Evolutionary conservation across 495 filamentous ascomycete species (phyloP), one percentile per base, ranked within the genome.

Genomic region (Aspergillus bridgeri): DNA sequence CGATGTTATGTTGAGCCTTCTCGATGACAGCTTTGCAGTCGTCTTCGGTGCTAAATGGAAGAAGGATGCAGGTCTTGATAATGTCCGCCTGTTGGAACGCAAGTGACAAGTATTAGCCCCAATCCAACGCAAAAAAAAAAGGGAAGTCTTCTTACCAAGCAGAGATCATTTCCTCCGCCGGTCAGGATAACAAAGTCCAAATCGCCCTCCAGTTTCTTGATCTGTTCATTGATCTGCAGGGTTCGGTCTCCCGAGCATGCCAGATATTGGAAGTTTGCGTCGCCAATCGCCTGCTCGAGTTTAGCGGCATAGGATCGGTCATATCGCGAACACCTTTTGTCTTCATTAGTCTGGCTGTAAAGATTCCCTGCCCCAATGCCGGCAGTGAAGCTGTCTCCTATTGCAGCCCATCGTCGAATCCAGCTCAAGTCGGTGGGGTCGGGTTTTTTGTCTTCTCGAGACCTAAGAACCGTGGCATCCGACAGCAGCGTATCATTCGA

Each of bases 341-440:
- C 57, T 0, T 42, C 51, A 6, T 1, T 1, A 5, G 20, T 13
- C n/a, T 1, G 0, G 1, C 19, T 22, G 6, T 3, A 13, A 3
- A 50, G 38, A 8, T 50, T 22, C 11, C 70, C 70, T 15, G 66
- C 57, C 5, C 70, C 70, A 56, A 73, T 73, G 19, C 70, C 70
- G 3, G 70, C 68, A 6, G 66, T 73, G 53, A 59, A 73, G 44
- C 63, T 66, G 60, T 73, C 70, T 17, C 70, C 70, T 7, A 73
- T 42, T 19, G 70, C 70, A 4, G 66, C 70, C 66, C 64, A 73
- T 1, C 52, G 51, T 24, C 60, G 47, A 5, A 71, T 57, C 62
- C 64, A 73, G 42, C 46, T 13, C 21, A 69, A 62, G 49, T 70
- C 62, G 17, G 22, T 58, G 4, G 60, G 48, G 6, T 60, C 27